Evolutionary conservation across 1,284 basidiomycete genomes (phyloP).

Genomic region (Rhodotorula sp.): DNA sequence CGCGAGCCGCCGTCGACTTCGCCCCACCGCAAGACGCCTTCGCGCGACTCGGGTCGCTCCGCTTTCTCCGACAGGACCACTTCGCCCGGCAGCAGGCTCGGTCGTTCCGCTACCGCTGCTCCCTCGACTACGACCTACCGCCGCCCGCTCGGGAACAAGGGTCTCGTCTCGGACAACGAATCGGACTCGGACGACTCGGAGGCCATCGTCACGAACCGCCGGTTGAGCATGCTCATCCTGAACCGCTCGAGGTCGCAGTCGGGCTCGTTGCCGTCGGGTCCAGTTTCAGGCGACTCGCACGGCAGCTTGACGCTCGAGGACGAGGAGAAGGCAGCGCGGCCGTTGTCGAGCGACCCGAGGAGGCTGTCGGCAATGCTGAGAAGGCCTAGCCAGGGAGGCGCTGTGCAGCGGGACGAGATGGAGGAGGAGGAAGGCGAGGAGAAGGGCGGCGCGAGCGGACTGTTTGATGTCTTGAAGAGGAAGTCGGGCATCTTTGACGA

Average conservation of each 20-base stretch:
- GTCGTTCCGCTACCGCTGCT: slow-evolving; percentile 1
- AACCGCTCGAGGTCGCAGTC: slow-evolving; percentile 17
- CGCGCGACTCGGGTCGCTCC: background rate
- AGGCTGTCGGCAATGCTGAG: slow-evolving; percentile 24
- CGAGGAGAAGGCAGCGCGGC: background rate
- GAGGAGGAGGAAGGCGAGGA: no score
- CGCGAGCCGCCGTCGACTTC: background rate
- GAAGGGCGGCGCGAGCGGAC: no score
- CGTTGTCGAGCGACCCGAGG: slow-evolving; percentile 20
- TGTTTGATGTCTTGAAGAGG: no score
- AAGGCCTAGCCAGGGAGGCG: slow-evolving; percentile 11
- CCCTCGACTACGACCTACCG: background rate
- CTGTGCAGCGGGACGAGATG: background rate
- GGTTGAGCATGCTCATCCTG: slow-evolving; percentile 21
- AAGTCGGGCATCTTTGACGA: no score
- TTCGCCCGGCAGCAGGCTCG: slow-evolving; percentile 1
- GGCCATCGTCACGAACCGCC: slow-evolving; percentile 7
- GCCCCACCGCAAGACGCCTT: background rate
- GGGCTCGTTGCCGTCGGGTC: background rate
- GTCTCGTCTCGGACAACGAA: slow-evolving; percentile 6
- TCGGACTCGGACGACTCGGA: slow-evolving; percentile 13
- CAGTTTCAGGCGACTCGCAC: background rate
- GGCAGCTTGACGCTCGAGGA: background rate
- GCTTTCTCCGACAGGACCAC: background rate
- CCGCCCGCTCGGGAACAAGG: slow-evolving; percentile 10